Evolutionary conservation across 495 filamentous ascomycete genomes (phyloP).

Genomic region (Astrothelium macrocarpum): DNA sequence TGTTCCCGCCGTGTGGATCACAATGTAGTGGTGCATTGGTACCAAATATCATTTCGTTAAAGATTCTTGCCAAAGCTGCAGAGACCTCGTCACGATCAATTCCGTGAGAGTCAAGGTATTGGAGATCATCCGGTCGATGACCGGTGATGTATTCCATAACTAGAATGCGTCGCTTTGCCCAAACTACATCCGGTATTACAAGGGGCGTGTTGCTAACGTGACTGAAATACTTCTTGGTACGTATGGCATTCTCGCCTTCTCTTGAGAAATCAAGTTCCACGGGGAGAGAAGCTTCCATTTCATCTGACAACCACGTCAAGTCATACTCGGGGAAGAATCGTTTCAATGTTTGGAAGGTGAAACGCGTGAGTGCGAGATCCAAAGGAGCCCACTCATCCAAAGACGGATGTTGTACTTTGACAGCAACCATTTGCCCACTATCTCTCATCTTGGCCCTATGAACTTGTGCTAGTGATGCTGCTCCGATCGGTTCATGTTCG

Average conservation of each 20-base stretch:
- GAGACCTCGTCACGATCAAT: conserved; percentile 97
- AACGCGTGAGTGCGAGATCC: conserved; percentile 75
- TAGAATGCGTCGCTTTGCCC: conserved; percentile 79
- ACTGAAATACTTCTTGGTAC: conserved; percentile 69
- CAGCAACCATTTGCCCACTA: conserved; percentile 83
- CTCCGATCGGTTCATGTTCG: conserved; percentile 69
- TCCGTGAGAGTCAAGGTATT: conserved; percentile 69
- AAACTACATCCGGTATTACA: conserved; percentile 82
- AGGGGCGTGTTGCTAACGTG: conserved; percentile 60
- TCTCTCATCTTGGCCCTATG: conserved; percentile 80
- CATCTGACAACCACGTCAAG: conserved; percentile 85
- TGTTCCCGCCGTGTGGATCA: conserved; percentile 95
- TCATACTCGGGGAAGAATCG: conserved; percentile 96
- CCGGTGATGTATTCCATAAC: conserved; percentile 94
- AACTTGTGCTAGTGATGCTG: conserved; percentile 90
- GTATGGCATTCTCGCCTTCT: conserved; percentile 78
- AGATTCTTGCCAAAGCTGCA: conserved; percentile 80
- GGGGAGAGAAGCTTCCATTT: conserved; percentile 85
- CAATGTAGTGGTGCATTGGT: conserved; percentile 84
- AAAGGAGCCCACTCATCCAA: conserved; percentile 87
- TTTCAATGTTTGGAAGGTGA: conserved; percentile 84
- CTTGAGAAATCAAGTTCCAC: conserved; percentile 82
- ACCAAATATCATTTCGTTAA: conserved; percentile 99
- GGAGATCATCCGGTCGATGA: conserved; percentile 78
- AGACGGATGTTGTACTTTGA: conserved; percentile 92